Evolutionary conservation across 352 stramenopile genomes (phyloP).

Genomic region (Thalassiosira ordinaria): DNA sequence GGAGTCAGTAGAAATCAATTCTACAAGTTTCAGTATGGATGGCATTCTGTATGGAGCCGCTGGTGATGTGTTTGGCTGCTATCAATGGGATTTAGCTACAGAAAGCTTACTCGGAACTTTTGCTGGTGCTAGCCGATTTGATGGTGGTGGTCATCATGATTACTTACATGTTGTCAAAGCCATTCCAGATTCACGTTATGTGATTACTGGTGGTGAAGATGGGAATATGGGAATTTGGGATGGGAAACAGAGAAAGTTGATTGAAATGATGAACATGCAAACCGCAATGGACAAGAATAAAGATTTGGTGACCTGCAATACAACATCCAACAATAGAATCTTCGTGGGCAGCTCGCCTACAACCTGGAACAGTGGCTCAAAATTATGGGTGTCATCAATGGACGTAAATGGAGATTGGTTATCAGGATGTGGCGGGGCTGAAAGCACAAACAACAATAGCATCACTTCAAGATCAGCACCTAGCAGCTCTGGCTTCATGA

Average conservation of each 20-base stretch:
- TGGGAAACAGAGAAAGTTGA: constrained; percentile 52
- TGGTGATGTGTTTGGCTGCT: constrained; percentile 68
- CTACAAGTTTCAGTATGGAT: constrained; percentile 42
- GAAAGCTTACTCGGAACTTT: constrained; percentile 58
- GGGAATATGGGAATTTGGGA: constrained; percentile 65
- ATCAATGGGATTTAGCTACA: constrained; percentile 67
- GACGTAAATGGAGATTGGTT: constrained; percentile 51
- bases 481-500: constrained; percentile 53
- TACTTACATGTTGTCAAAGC: constrained; percentile 62
- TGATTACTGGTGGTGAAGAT: constrained; percentile 65
- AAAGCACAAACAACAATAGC: constrained; percentile 38
- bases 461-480: constrained; percentile 34
- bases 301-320: constrained; percentile 35
- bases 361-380: constrained; percentile 47
- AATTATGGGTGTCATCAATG: constrained; percentile 57
- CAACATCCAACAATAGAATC: constrained; percentile 28
- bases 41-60: constrained; percentile 56
- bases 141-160: constrained; percentile 42
- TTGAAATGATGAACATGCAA: constrained; percentile 63
- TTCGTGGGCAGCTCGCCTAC: constrained; percentile 42
- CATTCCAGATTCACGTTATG: constrained; percentile 28
- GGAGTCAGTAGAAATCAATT: constrained; percentile 61
- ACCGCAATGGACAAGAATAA: constrained; percentile 55
- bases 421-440: constrained; percentile 44
- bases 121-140: constrained; percentile 12